Base-by-base conservation (phyloP, 495 filamentous ascomycete species). In the Bacidia gigantensis region DNA sequence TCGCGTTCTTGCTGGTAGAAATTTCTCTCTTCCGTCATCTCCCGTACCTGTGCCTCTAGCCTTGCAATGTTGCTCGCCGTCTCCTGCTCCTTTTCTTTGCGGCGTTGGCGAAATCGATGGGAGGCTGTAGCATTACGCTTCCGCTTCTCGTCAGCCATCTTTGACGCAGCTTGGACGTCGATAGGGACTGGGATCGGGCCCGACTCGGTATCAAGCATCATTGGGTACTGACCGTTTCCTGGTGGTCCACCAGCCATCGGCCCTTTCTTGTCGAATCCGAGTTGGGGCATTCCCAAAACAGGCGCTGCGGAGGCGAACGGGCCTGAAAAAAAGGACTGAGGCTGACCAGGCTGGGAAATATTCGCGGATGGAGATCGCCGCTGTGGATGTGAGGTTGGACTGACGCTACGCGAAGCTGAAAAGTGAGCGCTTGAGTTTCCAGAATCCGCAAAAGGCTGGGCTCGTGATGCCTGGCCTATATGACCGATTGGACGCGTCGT, bases 71-170 rank as follows among this genome's bases (percentile, higher is more conserved):
- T 64, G 43, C 76, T 74, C 32, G 80, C 76, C 25, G 83, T 79
- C 60, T 88, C 83, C 58, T 77, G 75, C 65, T 96, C 90, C 60
- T 87, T 89, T 60, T 92, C 83, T 65, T 96, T 97, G 58, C 86
- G 79, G 49, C 90, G 76, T 62, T 85, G 81, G 50, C 92, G 81
- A 60, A 97, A 96, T 40, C 92, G 72, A 52, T 88, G 81, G 39
- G 89, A 95, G 7, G 92, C 92, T 42, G 86, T 87, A 47, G 93
- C 94, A 63, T 98, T 98, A 39, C 88, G 83, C 68, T 87, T 86
- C 47, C 87, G 75, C 67, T 95, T 97, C 69, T 94, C 87, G 56
- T 93, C 87, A 58, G 87, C 84, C 57, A 81, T 81, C 56, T 83
- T 87, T 52, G 86, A 94, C 20, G 82, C 89, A 55, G 83, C 81